These are phyloP conservation scores for Penicillium maclennaniae DNA, from an alignment of 495 filamentous ascomycete genomes.

Conservation along the genomic window DNA sequence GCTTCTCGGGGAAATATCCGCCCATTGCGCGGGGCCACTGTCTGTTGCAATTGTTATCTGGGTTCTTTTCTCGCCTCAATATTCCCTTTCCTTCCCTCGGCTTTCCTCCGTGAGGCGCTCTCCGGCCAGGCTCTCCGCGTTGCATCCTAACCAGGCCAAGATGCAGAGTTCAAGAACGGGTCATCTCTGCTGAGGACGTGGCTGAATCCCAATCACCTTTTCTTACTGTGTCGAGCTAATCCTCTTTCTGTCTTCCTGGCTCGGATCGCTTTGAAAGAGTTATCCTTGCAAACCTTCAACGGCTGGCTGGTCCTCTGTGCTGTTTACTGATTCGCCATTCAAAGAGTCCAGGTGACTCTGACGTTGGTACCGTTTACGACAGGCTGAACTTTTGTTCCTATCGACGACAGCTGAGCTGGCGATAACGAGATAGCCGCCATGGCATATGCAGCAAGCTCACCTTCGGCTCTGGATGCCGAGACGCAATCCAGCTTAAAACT, in stretches of 20 bases:
- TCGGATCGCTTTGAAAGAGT: slow-evolving; percentile 36
- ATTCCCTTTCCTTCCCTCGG: slow-evolving; percentile 4
- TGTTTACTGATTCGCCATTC: slow-evolving; percentile 36
- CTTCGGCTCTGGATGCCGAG: slow-evolving; percentile 43
- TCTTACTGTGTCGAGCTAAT: slow-evolving; percentile 35
- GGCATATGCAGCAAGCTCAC: slow-evolving; percentile 41
- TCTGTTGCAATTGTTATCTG: slow-evolving; percentile 41
- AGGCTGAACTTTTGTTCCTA: slow-evolving; percentile 26
- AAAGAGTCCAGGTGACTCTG: slow-evolving; percentile 47
- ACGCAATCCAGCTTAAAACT: slow-evolving; percentile 40
- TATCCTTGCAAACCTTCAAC: slow-evolving; percentile 25
- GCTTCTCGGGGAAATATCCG: not conserved
- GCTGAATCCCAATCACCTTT: slow-evolving; percentile 33
- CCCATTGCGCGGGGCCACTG: slow-evolving; percentile 35
- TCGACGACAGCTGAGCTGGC: slow-evolving; percentile 35
- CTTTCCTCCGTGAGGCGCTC: slow-evolving; percentile 37
- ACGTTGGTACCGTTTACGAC: slow-evolving; percentile 37
- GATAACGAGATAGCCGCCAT: slow-evolving; percentile 34
- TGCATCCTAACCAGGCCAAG: slow-evolving; percentile 45
- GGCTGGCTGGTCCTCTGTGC: slow-evolving; percentile 33
- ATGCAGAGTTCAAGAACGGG: slow-evolving; percentile 49
- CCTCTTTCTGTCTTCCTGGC: slow-evolving; percentile 26
- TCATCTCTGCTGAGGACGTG: slow-evolving; percentile 46
- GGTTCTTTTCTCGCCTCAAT: slow-evolving; percentile 20
- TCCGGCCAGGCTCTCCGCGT: slow-evolving; percentile 47